Evolutionary conservation across 495 filamentous ascomycete species (phyloP).

Genomic region (Podospora pseudocomata): DNA sequence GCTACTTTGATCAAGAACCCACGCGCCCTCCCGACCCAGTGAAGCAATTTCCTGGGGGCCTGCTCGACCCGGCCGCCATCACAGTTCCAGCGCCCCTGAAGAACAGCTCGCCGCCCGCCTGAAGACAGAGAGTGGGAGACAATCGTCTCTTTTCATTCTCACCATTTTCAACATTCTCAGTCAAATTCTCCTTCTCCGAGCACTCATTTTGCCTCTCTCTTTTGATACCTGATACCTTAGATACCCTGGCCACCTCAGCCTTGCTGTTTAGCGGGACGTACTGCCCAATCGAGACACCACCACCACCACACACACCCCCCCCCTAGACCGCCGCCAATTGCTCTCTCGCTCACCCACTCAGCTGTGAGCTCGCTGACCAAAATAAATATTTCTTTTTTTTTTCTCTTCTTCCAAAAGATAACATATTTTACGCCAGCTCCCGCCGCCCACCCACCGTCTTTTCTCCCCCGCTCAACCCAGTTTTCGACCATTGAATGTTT

Average conservation of each 20-base stretch:
- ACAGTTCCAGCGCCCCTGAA: constrained; percentile 25
- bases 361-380: constrained; percentile 20
- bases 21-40: constrained; percentile 14
- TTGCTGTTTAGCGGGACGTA: constrained; percentile 3
- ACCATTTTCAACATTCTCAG: not conserved
- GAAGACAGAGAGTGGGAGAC: not conserved
- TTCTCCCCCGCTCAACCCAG: constrained; percentile 10
- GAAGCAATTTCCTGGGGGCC: constrained; percentile 31
- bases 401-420: constrained; percentile 14
- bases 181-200: constrained; percentile 5
- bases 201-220: constrained; percentile 9
- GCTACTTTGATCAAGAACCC: constrained; percentile 18
- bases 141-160: constrained; percentile 21
- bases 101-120: constrained; percentile 21
- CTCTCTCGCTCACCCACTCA: constrained; percentile 11
- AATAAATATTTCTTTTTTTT: constrained; percentile 22
- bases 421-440: constrained; percentile 11
- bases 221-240: constrained; percentile 17
- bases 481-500: constrained; percentile 19
- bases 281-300: constrained; percentile 14
- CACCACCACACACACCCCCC: not conserved
- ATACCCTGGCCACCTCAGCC: not conserved
- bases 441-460: constrained; percentile 7
- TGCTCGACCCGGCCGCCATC: constrained; percentile 7
- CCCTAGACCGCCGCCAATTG: constrained; percentile 10